A percentile compares a stretch with the other conserved stretches of the same genome.
Conservation (phyloP, 2,329 filamentous ascomycete genomes). For the Paraconiothyrium sp. region DNA sequence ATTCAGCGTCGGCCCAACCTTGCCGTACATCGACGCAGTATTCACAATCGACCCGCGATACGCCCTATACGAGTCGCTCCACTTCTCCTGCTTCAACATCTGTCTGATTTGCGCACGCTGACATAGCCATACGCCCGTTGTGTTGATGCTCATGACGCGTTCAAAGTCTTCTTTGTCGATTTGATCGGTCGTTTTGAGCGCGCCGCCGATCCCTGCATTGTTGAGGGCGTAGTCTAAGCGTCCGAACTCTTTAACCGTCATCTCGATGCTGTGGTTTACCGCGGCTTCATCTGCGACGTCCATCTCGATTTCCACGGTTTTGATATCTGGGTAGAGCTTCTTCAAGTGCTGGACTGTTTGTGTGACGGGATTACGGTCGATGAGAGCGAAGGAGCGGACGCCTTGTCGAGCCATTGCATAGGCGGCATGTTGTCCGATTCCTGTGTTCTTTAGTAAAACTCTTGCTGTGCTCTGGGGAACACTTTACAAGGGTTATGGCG, state of each 20-base stretch:
- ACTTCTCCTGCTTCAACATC: conserved; percentile 62
- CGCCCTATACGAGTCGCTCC: conserved; percentile 34
- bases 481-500: neutral
- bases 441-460: conserved; percentile 38
- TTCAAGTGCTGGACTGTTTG: conserved; percentile 48
- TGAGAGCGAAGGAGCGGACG: conserved; percentile 57
- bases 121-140: conserved; percentile 67
- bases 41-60: conserved; percentile 66
- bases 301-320: conserved; percentile 53
- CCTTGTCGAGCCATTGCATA: conserved; percentile 60
- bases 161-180: conserved; percentile 60
- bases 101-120: conserved; percentile 62
- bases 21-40: conserved; percentile 62
- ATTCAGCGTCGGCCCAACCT: conserved; percentile 51
- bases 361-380: conserved; percentile 55
- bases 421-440: conserved; percentile 61
- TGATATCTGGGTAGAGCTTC: conserved; percentile 51
- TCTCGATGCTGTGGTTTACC: conserved; percentile 56
- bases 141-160: conserved; percentile 62
- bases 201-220: conserved; percentile 62
- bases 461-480: neutral
- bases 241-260: conserved; percentile 58
- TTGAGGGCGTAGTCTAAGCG: conserved; percentile 66
- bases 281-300: conserved; percentile 58
- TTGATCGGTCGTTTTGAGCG: conserved; percentile 56